Percentiles rank a stretch among this genome's conserved stretches.
Evolutionary conservation across 805 yeast genomes (phyloP).

Genomic region (Starmerella riodocensis): DNA sequence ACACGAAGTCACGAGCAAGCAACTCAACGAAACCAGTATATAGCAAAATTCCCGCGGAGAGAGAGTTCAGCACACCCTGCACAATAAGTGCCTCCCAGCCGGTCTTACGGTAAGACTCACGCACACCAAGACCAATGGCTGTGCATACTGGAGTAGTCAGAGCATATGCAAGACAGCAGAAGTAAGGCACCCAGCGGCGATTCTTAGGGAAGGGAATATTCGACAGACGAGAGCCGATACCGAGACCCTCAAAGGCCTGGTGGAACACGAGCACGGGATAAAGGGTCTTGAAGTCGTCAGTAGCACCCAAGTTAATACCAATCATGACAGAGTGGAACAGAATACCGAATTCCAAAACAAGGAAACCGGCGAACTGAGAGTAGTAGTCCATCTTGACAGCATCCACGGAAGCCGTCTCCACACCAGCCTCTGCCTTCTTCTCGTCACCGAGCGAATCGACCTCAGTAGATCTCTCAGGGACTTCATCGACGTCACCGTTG

Average conservation of each 20-base stretch:
- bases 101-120: constrained; percentile 42
- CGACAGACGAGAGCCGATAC: constrained; percentile 59
- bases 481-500: constrained; percentile 3
- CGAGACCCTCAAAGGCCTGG: constrained; percentile 68
- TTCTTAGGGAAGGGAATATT: constrained; percentile 41
- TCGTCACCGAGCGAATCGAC: no score
- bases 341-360: constrained; percentile 58
- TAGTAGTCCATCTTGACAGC: constrained; percentile 25
- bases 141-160: constrained; percentile 56
- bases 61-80: constrained; percentile 53
- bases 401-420: constrained; percentile 18
- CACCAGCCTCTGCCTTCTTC: background rate
- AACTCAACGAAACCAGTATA: constrained; percentile 65
- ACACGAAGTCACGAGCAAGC: constrained; percentile 59
- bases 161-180: constrained; percentile 39
- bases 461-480: background rate
- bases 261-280: constrained; percentile 59
- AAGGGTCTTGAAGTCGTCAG: constrained; percentile 50
- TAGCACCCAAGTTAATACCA: constrained; percentile 53
- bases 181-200: constrained; percentile 39
- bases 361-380: constrained; percentile 34
- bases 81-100: constrained; percentile 43
- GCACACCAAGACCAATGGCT: constrained; percentile 63
- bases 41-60: constrained; percentile 58
- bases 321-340: constrained; percentile 64